These are phyloP conservation scores for Tulasnella sp. DNA, from an alignment of 768 basidiomycete species.

Conservation along the genomic window DNA sequence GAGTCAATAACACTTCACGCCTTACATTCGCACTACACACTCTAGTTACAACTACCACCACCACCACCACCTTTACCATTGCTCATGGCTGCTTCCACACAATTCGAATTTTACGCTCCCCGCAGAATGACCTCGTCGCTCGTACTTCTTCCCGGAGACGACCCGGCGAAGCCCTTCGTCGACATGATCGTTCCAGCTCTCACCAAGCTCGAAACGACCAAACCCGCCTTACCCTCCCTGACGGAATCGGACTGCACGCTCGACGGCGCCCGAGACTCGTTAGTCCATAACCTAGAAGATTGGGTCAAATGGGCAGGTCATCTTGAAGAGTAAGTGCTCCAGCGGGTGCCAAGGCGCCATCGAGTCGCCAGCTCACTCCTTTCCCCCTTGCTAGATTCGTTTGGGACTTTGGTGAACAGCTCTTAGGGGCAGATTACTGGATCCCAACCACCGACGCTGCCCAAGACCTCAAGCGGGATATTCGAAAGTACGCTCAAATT, in stretches of 20 bases:
- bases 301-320: background rate
- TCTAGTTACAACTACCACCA: background rate
- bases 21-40: too few species aligned
- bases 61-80: background rate
- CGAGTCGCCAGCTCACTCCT: background rate
- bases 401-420: constrained; percentile 2
- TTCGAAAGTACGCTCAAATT: background rate
- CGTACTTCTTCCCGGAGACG: background rate
- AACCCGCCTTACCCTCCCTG: background rate
- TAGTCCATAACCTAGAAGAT: background rate
- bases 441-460: background rate
- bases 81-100: background rate
- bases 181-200: background rate
- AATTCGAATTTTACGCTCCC: background rate
- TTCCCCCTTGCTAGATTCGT: background rate
- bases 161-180: background rate
- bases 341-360: background rate
- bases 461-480: background rate
- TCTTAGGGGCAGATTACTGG: background rate
- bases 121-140: background rate
- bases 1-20: background rate
- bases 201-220: background rate
- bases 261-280: background rate
- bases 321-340: background rate
- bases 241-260: background rate